Evolutionary conservation across 2,329 filamentous ascomycete genomes (phyloP).

Genomic region (Xylaria hypoxylon): DNA sequence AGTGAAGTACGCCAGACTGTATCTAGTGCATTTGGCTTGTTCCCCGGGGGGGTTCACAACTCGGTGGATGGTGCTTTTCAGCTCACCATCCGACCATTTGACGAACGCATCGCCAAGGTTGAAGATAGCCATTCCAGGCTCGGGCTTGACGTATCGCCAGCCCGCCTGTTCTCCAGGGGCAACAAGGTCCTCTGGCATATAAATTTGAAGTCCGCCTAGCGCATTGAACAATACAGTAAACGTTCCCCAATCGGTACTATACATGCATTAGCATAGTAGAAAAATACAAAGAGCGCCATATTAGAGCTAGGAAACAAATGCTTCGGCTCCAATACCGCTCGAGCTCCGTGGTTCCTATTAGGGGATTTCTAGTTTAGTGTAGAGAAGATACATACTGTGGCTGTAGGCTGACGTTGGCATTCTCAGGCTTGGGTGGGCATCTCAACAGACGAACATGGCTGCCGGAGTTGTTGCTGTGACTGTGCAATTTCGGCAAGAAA

Average conservation of each 20-base stretch:
- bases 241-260: slow-evolving; percentile 36
- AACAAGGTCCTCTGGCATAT: slow-evolving; percentile 26
- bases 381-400: slow-evolving; percentile 25
- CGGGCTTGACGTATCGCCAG: slow-evolving; percentile 37
- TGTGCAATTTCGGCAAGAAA: slow-evolving; percentile 32
- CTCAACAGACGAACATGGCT: slow-evolving; percentile 35
- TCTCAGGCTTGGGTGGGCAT: slow-evolving; percentile 30
- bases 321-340: no score
- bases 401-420: slow-evolving; percentile 31
- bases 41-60: slow-evolving; percentile 33
- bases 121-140: slow-evolving; percentile 36
- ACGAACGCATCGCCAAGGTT: slow-evolving; percentile 38
- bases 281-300: neutral
- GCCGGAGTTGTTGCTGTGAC: slow-evolving; percentile 37
- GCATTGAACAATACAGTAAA: slow-evolving; percentile 36
- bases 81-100: slow-evolving; percentile 37
- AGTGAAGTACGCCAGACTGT: slow-evolving; percentile 37
- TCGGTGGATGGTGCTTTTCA: slow-evolving; percentile 37
- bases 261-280: slow-evolving; percentile 5
- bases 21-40: slow-evolving; percentile 31
- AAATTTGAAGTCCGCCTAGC: slow-evolving; percentile 36
- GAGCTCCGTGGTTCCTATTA: neutral
- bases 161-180: slow-evolving; percentile 32
- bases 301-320: no score
- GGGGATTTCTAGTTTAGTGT: neutral